phyloP scores from a whole-genome alignment of 805 yeast genomes.

The Wickerhamiella cacticola region DNA sequence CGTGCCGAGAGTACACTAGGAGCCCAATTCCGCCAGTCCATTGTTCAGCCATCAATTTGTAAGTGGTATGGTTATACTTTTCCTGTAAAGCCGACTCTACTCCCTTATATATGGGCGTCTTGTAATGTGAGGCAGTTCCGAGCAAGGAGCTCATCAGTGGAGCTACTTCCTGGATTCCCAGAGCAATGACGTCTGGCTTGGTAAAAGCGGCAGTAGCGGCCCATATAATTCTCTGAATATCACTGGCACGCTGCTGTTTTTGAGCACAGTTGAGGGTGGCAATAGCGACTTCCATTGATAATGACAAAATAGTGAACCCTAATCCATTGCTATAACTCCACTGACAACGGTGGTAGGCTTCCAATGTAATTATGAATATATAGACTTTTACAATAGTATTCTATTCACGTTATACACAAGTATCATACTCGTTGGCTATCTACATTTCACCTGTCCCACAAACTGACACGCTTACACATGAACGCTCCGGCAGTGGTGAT shows the following conservation, averaged over 20 bases:
- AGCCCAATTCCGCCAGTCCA: slow-evolving; percentile 26
- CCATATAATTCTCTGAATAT: slow-evolving; percentile 7
- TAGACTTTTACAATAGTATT: too few species aligned
- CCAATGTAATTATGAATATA: too few species aligned
- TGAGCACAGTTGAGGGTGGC: slow-evolving; percentile 20
- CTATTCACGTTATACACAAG: too few species aligned
- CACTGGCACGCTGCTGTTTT: slow-evolving; percentile 14
- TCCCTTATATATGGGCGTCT: slow-evolving; percentile 24
- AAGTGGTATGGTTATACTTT: slow-evolving; percentile 8
- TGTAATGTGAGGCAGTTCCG: slow-evolving; percentile 18
- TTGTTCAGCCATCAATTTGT: slow-evolving; percentile 16
- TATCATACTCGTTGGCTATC: neutral
- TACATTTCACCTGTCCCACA: too few species aligned
- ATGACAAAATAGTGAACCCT: too few species aligned
- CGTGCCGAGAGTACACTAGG: slow-evolving; percentile 30
- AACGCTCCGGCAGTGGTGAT: slow-evolving; percentile 26
- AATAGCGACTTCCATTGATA: slow-evolving; percentile 11
- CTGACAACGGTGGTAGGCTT: too few species aligned
- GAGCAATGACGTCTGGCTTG: slow-evolving; percentile 24
- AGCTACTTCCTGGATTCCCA: slow-evolving; percentile 30
- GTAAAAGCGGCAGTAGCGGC: neutral
- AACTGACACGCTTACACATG: slow-evolving; percentile 15
- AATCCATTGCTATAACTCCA: too few species aligned
- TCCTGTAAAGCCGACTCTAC: slow-evolving; percentile 19
- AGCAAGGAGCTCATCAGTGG: slow-evolving; percentile 29